Evolutionary conservation across 169 alveolate species (phyloP).

Genomic region (Theileria orientalis): DNA sequence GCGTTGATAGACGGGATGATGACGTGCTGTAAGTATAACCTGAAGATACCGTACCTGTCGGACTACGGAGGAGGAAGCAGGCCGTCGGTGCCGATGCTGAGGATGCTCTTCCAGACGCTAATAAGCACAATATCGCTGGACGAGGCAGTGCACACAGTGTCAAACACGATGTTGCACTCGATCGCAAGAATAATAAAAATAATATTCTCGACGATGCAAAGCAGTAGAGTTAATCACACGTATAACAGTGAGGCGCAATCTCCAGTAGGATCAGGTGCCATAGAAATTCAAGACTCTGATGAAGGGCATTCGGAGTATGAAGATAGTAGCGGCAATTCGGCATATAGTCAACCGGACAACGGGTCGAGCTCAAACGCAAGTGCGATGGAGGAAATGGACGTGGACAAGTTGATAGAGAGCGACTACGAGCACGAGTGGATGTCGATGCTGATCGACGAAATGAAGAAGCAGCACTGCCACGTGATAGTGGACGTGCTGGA

Average conservation of each 20-base stretch:
- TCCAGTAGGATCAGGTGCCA: background rate
- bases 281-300: background rate
- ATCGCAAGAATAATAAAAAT: conserved; percentile 34
- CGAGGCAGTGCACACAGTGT: background rate
- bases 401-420: background rate
- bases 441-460: conserved; percentile 39
- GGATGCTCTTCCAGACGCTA: conserved; percentile 46
- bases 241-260: background rate
- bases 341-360: background rate
- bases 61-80: conserved; percentile 52
- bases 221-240: background rate
- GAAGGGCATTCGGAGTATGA: background rate
- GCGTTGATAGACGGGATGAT: conserved; percentile 36
- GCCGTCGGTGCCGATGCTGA: conserved; percentile 32
- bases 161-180: conserved; percentile 31
- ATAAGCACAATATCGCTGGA: conserved; percentile 24
- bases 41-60: conserved; percentile 30
- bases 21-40: background rate
- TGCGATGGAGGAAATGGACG: background rate
- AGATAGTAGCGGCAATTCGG: background rate
- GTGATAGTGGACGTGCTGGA: conserved; percentile 67
- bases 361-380: background rate
- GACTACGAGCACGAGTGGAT: conserved; percentile 43
- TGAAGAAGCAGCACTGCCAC: conserved; percentile 61
- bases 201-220: conserved; percentile 32